Percentiles rank a stretch among this genome's conserved stretches.
Conservation (phyloP, 495 filamentous ascomycete genomes). For the Astrothelium subdiscretum region DNA sequence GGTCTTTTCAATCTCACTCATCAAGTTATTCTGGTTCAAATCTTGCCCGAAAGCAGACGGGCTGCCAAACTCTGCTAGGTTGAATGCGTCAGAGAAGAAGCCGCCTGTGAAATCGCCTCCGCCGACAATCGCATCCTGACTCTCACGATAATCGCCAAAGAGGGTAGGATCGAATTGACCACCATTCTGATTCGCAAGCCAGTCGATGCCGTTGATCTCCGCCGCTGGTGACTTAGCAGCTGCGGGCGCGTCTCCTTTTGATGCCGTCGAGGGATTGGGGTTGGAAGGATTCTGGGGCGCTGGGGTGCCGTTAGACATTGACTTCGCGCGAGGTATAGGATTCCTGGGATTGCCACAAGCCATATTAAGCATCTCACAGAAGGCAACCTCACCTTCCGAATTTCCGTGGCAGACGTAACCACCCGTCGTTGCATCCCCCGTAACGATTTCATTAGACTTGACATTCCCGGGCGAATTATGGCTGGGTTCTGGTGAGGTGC, state of each 20-base stretch:
- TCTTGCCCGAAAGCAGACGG: conserved; percentile 58
- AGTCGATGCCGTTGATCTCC: conserved; percentile 47
- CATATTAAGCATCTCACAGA: conserved; percentile 61
- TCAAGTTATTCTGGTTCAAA: conserved; percentile 38
- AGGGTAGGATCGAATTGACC: conserved; percentile 85
- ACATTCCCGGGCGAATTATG: conserved; percentile 38
- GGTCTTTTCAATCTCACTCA: conserved; percentile 58
- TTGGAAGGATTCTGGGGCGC: conserved; percentile 10
- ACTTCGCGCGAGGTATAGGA: conserved; percentile 43
- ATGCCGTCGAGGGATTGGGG: neutral
- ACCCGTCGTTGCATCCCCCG: neutral
- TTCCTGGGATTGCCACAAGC: conserved; percentile 61
- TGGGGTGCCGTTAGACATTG: conserved; percentile 22
- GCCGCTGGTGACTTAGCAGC: conserved; percentile 20
- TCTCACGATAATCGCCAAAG: conserved; percentile 89
- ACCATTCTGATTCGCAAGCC: conserved; percentile 72
- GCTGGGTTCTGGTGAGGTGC: conserved; percentile 62
- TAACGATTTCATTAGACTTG: neutral
- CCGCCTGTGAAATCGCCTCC: conserved; percentile 53
- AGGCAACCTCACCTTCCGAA: conserved; percentile 46
- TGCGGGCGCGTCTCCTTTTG: conserved; percentile 6
- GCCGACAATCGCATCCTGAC: conserved; percentile 59
- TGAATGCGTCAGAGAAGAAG: conserved; percentile 85
- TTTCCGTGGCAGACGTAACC: conserved; percentile 14
- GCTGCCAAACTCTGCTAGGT: conserved; percentile 55